phyloP scores from a whole-genome alignment of 352 stramenopile species.

The Pythium oligandrum region DNA sequence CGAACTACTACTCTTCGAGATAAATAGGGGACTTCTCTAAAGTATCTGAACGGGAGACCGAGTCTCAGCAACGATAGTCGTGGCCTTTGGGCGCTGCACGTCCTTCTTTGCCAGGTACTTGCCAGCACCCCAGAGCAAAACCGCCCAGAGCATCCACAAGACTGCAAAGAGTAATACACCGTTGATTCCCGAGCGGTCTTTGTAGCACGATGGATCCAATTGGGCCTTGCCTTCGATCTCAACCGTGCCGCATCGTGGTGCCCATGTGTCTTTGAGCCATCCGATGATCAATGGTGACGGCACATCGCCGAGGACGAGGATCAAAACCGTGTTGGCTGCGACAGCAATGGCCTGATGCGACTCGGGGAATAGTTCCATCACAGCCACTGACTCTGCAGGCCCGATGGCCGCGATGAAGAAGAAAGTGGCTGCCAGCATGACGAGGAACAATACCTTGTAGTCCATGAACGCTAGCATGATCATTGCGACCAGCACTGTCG shows the following conservation, averaged over 20 bases:
- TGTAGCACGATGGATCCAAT: slow-evolving; percentile 40
- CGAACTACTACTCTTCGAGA: no score
- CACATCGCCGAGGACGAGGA: slow-evolving; percentile 90
- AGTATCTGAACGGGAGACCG: no score
- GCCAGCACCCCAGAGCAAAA: slow-evolving; percentile 38
- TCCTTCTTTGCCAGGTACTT: background rate
- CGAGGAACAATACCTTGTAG: slow-evolving; percentile 40
- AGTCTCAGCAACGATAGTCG: no score
- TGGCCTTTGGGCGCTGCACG: no score
- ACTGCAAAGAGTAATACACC: slow-evolving; percentile 49
- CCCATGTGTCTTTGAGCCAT: slow-evolving; percentile 78
- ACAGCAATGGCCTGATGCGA: slow-evolving; percentile 71
- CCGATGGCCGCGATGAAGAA: slow-evolving; percentile 58
- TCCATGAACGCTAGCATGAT: slow-evolving; percentile 35
- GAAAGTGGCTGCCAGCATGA: slow-evolving; percentile 41
- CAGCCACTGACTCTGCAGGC: slow-evolving; percentile 49
- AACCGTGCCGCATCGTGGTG: slow-evolving; percentile 64
- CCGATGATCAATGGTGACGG: slow-evolving; percentile 86
- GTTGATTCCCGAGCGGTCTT: slow-evolving; percentile 42
- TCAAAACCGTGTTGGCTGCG: slow-evolving; percentile 75
- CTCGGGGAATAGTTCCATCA: slow-evolving; percentile 76
- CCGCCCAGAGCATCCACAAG: slow-evolving; percentile 53
- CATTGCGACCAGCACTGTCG: slow-evolving; percentile 39
- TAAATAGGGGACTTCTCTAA: no score
- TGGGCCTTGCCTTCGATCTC: slow-evolving; percentile 34